phyloP scores from a whole-genome alignment of 306 rosid species.

The Quercus agrifolia region DNA sequence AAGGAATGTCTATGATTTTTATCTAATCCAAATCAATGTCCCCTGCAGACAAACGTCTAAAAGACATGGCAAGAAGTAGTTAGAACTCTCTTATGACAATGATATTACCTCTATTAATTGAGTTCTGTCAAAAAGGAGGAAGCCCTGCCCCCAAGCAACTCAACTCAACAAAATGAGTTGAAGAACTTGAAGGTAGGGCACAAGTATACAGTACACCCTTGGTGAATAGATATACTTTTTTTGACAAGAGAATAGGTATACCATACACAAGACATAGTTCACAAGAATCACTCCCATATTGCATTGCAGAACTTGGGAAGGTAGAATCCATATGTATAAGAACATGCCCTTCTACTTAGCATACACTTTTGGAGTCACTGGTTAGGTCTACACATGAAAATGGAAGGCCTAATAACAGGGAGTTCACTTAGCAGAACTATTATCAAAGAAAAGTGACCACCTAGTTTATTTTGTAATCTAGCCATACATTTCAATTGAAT shows the following conservation, averaged over 20 bases:
- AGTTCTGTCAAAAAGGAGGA: neutral
- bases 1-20: too few species aligned
- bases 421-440: too few species aligned
- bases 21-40: too few species aligned
- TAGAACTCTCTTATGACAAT: neutral
- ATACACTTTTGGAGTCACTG: neutral
- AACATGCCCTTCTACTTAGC: neutral
- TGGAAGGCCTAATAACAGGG: too few species aligned
- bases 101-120: neutral
- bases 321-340: neutral
- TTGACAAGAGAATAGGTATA: too few species aligned
- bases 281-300: neutral
- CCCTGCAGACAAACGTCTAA: neutral
- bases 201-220: neutral
- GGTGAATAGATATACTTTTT: neutral
- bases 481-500: too few species aligned
- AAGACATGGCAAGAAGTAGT: neutral
- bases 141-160: neutral
- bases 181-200: neutral
- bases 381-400: too few species aligned
- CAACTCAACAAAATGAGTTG: neutral
- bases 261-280: neutral
- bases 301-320: too few species aligned
- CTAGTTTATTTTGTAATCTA: too few species aligned
- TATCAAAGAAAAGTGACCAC: too few species aligned